Evolutionary conservation across 805 yeast genomes (phyloP), one percentile per base, ranked within the genome.

Genomic region (Lachancea nothofagi): DNA sequence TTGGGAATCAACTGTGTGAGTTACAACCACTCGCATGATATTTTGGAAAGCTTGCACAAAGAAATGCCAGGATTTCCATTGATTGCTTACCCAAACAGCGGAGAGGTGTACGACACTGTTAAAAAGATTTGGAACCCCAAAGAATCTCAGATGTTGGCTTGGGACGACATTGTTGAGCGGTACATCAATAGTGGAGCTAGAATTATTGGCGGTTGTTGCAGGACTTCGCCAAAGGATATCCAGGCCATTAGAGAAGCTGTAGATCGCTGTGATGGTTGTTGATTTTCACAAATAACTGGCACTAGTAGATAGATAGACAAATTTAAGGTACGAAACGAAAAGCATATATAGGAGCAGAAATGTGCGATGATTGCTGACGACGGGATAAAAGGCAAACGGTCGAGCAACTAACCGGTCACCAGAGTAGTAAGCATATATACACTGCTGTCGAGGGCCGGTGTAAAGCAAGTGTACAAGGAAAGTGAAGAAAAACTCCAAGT

Each of bases 181-280:
- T 74, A 81, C 75, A 45, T 62, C 15, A 35, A 46, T 3, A 53
- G 55, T 6, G 68, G 70, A 7, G 71, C 71, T 2, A 67, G 70
- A 25, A 67, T 81, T 7, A 64, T 83, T 39, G 93, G 93, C 7
- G 90, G 89, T 2, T 83, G 90, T 58, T 83, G 90, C 46, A 68
- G 86, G 48, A 80, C 86, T 1, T 69, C 76, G 0, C 87, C 88
- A 0, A 48, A 54, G 1, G 77, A 58, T 34, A 57, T 57, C 29
- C 37, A 42, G 28, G 38, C 47, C 36, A 48, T 59, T 8, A 36
- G 46, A 7, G 33, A 24, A 3, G 54, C 59, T 4, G 48, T 50
- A 2, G 22, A 44, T 3, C 38, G 41, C 26, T 29, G n/a, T n/a
- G n/a, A n/a, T n/a, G n/a, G n/a, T n/a, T n/a, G n/a, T n/a, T n/a